Base-by-base conservation (phyloP, 2,329 filamentous ascomycete genomes). In the Stachybotrys elegans region DNA sequence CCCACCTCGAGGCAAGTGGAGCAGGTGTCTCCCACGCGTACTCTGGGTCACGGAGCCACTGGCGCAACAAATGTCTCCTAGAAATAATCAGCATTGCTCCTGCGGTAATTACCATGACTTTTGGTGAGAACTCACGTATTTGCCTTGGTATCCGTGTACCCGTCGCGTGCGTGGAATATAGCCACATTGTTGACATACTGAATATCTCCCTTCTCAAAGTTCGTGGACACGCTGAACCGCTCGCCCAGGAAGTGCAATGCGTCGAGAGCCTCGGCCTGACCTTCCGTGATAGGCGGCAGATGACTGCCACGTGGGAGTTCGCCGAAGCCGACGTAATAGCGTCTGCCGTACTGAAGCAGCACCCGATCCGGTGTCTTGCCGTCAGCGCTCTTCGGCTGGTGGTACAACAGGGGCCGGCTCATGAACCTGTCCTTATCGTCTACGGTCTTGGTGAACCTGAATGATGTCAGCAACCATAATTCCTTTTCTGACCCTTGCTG, bases 211-310 rank as follows among this genome's bases (percentile, higher is more conserved):
- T 64, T 64, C 22, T 66, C 58, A 22, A 72, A 69, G 42, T 65
- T 53, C 8, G 68, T 66, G 13, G 65, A 58, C 6, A 68, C 59
- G 13, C 59, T 61, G 48, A 65, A 67, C 34, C 59, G 65, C 37
- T 69, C 64, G 4, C 66, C 69, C 1, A 68, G 58, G 43, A 66
- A 69, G 47, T 75, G 68, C 27, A 75, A 48, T 0, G 69, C 65
- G 46, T 73, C 70, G 3, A 75, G 60, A 0, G 71, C 71, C 48
- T 74, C 71, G 8, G 67, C 65, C 46, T 75, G 72, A 1, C 66
- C 65, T 44, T 71, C 66, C 1, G 65, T 70, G 44, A 73, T 67
- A 14, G 76, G 69, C 14, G 79, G 78, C 39, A 83, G 74, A 13
- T 37, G 4, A 12, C 4, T 13, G 5, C 6, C 6, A 19, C 34